These are phyloP conservation scores for Hypericum androsaemum DNA, from an alignment of 345 rosid species.

Conservation along the genomic window DNA sequence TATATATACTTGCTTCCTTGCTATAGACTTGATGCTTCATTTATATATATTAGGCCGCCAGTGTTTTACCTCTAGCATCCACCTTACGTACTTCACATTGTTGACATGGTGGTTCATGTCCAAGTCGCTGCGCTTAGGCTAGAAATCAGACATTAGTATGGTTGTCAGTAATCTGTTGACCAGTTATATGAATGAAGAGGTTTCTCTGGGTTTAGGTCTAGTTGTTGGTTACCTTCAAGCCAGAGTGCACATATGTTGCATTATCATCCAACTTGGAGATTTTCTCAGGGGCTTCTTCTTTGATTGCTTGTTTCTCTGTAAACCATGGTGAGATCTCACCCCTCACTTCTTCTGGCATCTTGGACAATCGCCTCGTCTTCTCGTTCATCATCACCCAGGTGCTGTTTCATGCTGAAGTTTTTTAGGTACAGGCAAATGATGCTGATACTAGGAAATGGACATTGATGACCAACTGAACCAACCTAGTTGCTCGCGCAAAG, in stretches of 20 bases:
- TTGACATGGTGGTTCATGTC: constrained; percentile 5
- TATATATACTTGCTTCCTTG: background rate
- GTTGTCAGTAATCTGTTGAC: background rate
- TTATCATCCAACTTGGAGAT: background rate
- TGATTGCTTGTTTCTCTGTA: constrained; percentile 5
- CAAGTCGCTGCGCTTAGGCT: constrained; percentile 4
- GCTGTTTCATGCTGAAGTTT: constrained; percentile 5
- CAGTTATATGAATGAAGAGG: background rate
- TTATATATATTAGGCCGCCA: background rate
- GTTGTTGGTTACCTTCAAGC: background rate
- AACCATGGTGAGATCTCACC: constrained; percentile 11
- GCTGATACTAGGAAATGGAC: background rate
- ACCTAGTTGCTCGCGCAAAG: constrained; percentile 16
- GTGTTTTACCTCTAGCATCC: constrained; percentile 1
- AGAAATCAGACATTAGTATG: constrained; percentile 1
- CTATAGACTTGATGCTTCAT: background rate
- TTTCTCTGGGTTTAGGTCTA: background rate
- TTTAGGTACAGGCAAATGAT: background rate
- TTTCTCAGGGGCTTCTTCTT: background rate
- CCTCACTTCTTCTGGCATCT: constrained; percentile 9
- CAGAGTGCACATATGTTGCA: constrained; percentile 7
- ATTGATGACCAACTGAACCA: background rate
- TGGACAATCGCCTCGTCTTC: constrained; percentile 19
- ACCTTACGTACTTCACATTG: constrained; percentile 5
- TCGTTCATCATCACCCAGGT: constrained; percentile 18